phyloP scores from a whole-genome alignment of 129 eudicot species.

The Rutidosis leptorrhynchoides region DNA sequence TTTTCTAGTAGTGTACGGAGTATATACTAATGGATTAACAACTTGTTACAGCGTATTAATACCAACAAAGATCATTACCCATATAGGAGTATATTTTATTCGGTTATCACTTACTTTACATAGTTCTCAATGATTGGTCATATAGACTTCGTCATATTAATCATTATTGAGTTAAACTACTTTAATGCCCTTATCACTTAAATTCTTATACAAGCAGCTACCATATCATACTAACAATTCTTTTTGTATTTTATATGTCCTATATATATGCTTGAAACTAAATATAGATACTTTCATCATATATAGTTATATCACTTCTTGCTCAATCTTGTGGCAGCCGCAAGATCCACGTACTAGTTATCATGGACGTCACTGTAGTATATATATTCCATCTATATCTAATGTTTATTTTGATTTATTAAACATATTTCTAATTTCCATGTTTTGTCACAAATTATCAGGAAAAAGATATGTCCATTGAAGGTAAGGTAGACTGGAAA shows the following conservation, averaged over 20 bases:
- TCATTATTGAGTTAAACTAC: slow-evolving; percentile 14
- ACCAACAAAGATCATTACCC: no score
- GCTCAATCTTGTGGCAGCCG: slow-evolving; percentile 19
- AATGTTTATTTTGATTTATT: not conserved
- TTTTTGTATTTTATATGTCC: not conserved
- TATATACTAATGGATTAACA: no score
- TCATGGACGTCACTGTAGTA: slow-evolving; percentile 33
- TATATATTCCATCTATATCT: not conserved
- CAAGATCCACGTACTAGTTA: slow-evolving; percentile 13
- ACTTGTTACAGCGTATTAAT: no score
- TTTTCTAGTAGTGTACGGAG: no score
- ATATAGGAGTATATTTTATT: no score
- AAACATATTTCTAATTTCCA: not conserved
- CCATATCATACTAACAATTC: not conserved
- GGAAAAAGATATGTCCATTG: slow-evolving; percentile 49
- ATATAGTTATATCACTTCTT: slow-evolving; percentile 1
- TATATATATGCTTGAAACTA: slow-evolving; percentile 25
- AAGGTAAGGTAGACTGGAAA: slow-evolving; percentile 77
- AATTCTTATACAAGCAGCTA: slow-evolving; percentile 7
- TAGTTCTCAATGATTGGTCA: no score
- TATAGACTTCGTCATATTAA: no score
- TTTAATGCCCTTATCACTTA: slow-evolving; percentile 28
- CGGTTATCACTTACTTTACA: no score
- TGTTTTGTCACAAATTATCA: slow-evolving; percentile 5
- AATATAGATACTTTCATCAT: slow-evolving; percentile 15